These are phyloP conservation scores for Hypericum androsaemum DNA, from an alignment of 345 rosid genomes.

Conservation along the genomic window DNA sequence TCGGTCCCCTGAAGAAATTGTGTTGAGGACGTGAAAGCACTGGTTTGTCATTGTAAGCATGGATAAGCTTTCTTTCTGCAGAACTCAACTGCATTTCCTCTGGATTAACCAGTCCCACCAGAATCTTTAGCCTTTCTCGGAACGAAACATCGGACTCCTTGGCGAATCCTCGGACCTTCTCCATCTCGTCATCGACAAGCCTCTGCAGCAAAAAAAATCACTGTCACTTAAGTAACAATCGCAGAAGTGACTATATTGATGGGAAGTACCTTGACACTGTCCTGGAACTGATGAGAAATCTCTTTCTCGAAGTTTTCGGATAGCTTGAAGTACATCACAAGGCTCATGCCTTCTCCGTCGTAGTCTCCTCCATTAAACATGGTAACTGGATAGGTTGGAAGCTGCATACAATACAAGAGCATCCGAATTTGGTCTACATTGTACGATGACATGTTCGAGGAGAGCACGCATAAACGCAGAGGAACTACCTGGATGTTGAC, in stretches of 20 bases:
- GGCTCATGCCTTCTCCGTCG: slow-evolving; percentile 86
- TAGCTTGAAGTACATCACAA: slow-evolving; percentile 56
- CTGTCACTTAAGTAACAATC: neutral
- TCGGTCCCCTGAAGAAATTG: slow-evolving; percentile 58
- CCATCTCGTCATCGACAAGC: slow-evolving; percentile 58
- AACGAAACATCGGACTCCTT: slow-evolving; percentile 51
- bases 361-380: slow-evolving; percentile 47
- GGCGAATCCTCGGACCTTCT: slow-evolving; percentile 56
- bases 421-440: neutral
- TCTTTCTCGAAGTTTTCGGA: slow-evolving; percentile 46
- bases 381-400: slow-evolving; percentile 62
- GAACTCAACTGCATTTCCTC: slow-evolving; percentile 62
- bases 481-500: slow-evolving; percentile 56
- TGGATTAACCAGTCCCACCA: slow-evolving; percentile 63
- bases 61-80: slow-evolving; percentile 61
- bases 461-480: neutral
- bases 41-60: slow-evolving; percentile 63
- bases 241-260: too few species aligned
- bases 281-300: slow-evolving; percentile 53
- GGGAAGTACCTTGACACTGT: slow-evolving; percentile 49
- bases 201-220: slow-evolving; percentile 27
- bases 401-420: slow-evolving; percentile 20
- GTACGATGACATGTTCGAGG: neutral
- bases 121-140: slow-evolving; percentile 70
- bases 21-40: slow-evolving; percentile 89